phyloP scores from a whole-genome alignment of 441 rosid species.

The Flueggea neowawraea region DNA sequence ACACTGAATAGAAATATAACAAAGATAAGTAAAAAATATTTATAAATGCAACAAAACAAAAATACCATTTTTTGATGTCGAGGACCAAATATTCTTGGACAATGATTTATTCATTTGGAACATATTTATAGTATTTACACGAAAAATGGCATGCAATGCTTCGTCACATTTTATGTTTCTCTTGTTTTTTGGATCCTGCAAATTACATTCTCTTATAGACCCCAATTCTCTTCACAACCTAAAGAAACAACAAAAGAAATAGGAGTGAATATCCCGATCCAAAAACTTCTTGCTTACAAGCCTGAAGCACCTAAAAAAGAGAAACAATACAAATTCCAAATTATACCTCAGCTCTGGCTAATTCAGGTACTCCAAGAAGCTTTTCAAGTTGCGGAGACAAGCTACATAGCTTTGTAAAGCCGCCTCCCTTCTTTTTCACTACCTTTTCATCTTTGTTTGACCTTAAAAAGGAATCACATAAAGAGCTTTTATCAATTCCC shows the following conservation, averaged over 20 bases:
- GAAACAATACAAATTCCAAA: not conserved
- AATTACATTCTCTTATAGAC: slow-evolving; percentile 42
- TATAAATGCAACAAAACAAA: no score
- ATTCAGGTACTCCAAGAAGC: slow-evolving; percentile 56
- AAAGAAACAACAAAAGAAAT: slow-evolving; percentile 2
- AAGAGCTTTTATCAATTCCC: no score
- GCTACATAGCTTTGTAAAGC: slow-evolving; percentile 67
- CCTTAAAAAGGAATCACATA: slow-evolving; percentile 20
- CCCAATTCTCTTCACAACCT: slow-evolving; percentile 69
- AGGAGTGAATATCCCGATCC: not conserved
- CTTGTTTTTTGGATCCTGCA: slow-evolving; percentile 61
- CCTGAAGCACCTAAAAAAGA: not conserved
- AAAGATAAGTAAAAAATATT: no score
- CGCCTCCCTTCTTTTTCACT: slow-evolving; percentile 62
- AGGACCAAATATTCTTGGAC: slow-evolving; percentile 57
- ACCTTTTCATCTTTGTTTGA: slow-evolving; percentile 44
- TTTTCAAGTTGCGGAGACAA: slow-evolving; percentile 84
- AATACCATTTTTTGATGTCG: slow-evolving; percentile 37
- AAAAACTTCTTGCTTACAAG: not conserved
- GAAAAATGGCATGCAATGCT: slow-evolving; percentile 37
- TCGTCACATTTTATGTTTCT: slow-evolving; percentile 47
- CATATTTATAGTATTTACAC: slow-evolving; percentile 50
- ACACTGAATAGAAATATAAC: no score
- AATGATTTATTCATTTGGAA: slow-evolving; percentile 64
- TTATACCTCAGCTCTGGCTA: slow-evolving; percentile 81